phyloP scores from a whole-genome alignment of 2,329 filamentous ascomycete species.

The Claviceps humidiphila region DNA sequence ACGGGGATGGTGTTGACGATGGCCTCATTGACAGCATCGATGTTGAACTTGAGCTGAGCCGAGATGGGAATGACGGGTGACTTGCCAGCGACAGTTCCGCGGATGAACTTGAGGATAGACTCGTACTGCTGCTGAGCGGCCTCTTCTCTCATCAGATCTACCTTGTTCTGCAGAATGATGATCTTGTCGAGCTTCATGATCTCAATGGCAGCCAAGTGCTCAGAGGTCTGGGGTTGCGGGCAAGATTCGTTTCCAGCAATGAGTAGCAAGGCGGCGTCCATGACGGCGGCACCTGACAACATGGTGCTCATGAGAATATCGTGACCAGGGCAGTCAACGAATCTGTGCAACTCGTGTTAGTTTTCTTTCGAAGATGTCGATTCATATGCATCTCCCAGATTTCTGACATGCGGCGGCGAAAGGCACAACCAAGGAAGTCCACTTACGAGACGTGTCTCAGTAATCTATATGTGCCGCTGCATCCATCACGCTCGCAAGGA shows the following conservation, averaged over 20 bases:
- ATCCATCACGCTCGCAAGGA: slow-evolving; percentile 87
- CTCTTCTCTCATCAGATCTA: slow-evolving; percentile 95
- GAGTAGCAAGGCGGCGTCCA: slow-evolving; percentile 92
- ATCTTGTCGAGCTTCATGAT: slow-evolving; percentile 99
- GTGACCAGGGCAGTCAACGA: slow-evolving; percentile 98
- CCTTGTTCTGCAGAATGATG: slow-evolving; percentile 99
- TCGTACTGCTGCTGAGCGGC: slow-evolving; percentile 88
- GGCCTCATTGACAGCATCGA: slow-evolving; percentile 93
- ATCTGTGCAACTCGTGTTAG: slow-evolving; percentile 31
- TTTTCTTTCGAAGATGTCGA: not conserved
- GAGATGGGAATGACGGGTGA: slow-evolving; percentile 93
- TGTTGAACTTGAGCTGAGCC: slow-evolving; percentile 98
- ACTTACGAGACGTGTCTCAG: slow-evolving; percentile 85
- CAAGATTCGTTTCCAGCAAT: slow-evolving; percentile 98
- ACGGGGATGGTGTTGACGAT: slow-evolving; percentile 93
- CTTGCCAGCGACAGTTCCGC: slow-evolving; percentile 90
- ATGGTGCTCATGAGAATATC: slow-evolving; percentile 99
- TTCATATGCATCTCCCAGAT: too few species aligned
- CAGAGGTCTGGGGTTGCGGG: slow-evolving; percentile 94
- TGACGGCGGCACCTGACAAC: slow-evolving; percentile 98
- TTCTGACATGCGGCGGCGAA: too few species aligned
- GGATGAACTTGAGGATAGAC: slow-evolving; percentile 96
- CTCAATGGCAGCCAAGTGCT: slow-evolving; percentile 97
- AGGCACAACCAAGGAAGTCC: not conserved
- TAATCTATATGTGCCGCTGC: slow-evolving; percentile 73